phyloP scores from a whole-genome alignment of 2,329 filamentous ascomycete species.

The Cryphonectria radicalis region DNA sequence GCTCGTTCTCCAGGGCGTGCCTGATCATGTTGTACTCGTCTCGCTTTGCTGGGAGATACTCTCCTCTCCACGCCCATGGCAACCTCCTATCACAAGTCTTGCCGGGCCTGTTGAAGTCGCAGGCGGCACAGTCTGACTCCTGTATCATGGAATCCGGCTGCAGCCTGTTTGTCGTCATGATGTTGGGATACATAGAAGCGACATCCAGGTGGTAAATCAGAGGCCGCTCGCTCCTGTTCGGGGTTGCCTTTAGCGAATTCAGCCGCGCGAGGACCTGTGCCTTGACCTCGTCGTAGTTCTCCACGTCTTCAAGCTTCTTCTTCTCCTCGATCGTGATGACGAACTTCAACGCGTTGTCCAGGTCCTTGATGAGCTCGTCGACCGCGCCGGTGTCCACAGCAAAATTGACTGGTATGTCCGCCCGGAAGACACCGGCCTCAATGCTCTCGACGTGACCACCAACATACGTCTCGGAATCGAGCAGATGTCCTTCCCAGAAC shows the following conservation, averaged over 20 bases:
- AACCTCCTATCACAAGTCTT: constrained; percentile 95
- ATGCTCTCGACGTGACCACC: constrained; percentile 99
- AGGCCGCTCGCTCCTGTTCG: constrained; percentile 82
- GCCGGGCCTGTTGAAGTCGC: constrained; percentile 96
- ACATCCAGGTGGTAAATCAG: constrained; percentile 98
- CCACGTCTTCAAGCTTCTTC: constrained; percentile 77
- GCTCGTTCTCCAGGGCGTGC: constrained; percentile 87
- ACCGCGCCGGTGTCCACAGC: constrained; percentile 85
- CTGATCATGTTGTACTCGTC: constrained; percentile 99
- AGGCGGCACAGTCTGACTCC: constrained; percentile 94
- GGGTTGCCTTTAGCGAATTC: constrained; percentile 74
- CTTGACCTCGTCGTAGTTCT: constrained; percentile 84
- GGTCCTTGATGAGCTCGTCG: constrained; percentile 82
- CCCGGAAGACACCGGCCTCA: constrained; percentile 93
- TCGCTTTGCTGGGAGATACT: constrained; percentile 92
- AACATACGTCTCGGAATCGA: constrained; percentile 97
- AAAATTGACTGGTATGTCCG: constrained; percentile 95
- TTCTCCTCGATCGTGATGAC: constrained; percentile 84
- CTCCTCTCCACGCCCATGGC: constrained; percentile 98
- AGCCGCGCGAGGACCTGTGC: constrained; percentile 77
- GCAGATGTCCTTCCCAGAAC: constrained; percentile 94
- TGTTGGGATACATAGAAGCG: constrained; percentile 99
- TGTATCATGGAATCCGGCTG: constrained; percentile 99
- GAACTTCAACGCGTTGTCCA: constrained; percentile 89
- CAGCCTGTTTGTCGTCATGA: constrained; percentile 98